These are phyloP conservation scores for Gaillardinia entomophila DNA, from an alignment of 805 yeast genomes.

Conservation along the genomic window DNA sequence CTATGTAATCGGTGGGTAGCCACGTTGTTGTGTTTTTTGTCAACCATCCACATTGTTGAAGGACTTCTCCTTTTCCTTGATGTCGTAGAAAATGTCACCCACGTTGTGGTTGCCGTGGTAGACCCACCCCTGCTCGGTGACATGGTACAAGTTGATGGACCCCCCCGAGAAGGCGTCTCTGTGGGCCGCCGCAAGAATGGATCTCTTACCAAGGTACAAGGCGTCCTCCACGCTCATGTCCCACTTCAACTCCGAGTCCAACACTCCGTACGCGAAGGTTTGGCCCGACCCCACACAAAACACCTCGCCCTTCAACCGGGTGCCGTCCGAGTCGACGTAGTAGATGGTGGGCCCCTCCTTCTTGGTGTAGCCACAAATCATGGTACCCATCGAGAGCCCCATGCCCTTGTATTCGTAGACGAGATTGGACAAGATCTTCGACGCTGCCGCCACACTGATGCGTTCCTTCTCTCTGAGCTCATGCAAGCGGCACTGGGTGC, in stretches of 20 bases:
- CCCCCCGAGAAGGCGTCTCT: conserved; percentile 99
- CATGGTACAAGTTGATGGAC: conserved; percentile 87
- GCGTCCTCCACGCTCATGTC: conserved; percentile 92
- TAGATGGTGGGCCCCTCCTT: conserved; percentile 94
- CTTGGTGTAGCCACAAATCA: conserved; percentile 95
- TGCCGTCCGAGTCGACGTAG: conserved; percentile 96
- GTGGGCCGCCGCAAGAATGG: conserved; percentile 95
- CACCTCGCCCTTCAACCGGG: conserved; percentile 88
- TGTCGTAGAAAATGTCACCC: conserved; percentile 86
- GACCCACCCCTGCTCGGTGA: conserved; percentile 90
- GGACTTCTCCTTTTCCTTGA: conserved; percentile 81
- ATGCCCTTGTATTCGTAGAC: conserved; percentile 93
- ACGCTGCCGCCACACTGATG: conserved; percentile 94
- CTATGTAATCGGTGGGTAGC: neutral
- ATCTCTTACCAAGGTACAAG: conserved; percentile 86
- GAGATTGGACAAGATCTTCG: conserved; percentile 84
- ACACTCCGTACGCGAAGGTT: conserved; percentile 97
- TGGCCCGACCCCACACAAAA: conserved; percentile 99
- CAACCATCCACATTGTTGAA: conserved; percentile 71
- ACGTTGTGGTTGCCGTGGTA: conserved; percentile 95
- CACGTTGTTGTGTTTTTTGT: neutral
- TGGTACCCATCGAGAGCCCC: conserved; percentile 99
- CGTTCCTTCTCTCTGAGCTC: conserved; percentile 93
- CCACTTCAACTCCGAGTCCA: conserved; percentile 90
- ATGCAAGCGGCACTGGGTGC: conserved; percentile 91